phyloP scores from a whole-genome alignment of 352 stramenopile genomes.

The Phytopythium ostracodes region DNA sequence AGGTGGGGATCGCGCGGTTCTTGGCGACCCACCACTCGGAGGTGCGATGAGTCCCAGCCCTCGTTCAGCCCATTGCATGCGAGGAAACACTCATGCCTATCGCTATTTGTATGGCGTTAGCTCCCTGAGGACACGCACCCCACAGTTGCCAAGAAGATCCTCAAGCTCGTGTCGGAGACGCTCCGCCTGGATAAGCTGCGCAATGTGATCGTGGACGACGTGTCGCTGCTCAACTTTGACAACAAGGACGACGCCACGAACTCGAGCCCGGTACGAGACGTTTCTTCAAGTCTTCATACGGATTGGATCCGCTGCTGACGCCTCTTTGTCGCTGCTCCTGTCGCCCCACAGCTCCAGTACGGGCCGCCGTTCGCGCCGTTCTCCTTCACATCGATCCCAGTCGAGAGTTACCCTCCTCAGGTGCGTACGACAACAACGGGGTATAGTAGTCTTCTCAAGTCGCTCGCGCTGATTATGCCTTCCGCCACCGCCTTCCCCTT shows the following conservation, averaged over 20 bases:
- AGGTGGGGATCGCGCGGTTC: conserved; percentile 73
- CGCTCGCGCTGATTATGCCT: too few relatives aligned
- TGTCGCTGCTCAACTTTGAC: conserved; percentile 71
- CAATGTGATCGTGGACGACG: conserved; percentile 52
- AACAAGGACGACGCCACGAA: conserved; percentile 40
- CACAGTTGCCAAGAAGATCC: conserved; percentile 60
- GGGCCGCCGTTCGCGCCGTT: conserved; percentile 64
- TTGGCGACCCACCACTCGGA: conserved; percentile 62
- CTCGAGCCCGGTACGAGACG: conserved; percentile 31
- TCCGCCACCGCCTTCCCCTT: too few relatives aligned
- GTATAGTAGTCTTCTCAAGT: too few relatives aligned
- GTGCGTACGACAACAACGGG: too few relatives aligned
- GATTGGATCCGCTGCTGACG: conserved; percentile 1
- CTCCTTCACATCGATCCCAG: conserved; percentile 59
- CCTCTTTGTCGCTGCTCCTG: not conserved
- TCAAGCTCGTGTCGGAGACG: conserved; percentile 70
- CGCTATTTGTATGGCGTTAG: conserved; percentile 18
- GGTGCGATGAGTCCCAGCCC: conserved; percentile 14
- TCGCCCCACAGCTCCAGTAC: conserved; percentile 44
- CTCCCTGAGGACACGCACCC: conserved; percentile 55
- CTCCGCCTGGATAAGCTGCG: conserved; percentile 67
- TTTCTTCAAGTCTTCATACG: not conserved
- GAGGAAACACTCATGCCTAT: not conserved
- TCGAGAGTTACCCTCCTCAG: conserved; percentile 77
- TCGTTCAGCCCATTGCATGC: not conserved